Percentiles rank a stretch among this genome's conserved stretches.
Evolutionary conservation across 306 rosid species (phyloP).

Genomic region (Sphenostylis stenocarpa): DNA sequence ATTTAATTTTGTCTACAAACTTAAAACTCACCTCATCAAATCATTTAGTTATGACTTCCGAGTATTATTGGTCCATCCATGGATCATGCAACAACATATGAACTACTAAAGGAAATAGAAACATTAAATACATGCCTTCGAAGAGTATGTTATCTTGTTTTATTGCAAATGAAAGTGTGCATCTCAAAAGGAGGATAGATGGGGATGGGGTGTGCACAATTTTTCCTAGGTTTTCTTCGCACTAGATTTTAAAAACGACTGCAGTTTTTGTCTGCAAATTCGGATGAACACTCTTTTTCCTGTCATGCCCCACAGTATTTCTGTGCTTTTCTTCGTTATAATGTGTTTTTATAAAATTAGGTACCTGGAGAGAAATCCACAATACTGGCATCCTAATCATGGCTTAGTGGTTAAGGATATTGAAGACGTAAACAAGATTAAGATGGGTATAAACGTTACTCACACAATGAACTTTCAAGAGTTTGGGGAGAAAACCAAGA

Average conservation of each 20-base stretch:
- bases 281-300: not conserved
- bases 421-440: conserved; percentile 68
- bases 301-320: not conserved
- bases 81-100: not conserved
- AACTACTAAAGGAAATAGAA: not conserved
- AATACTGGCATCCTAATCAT: conserved; percentile 69
- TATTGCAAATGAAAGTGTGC: not conserved
- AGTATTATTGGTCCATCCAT: not conserved
- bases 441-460: conserved; percentile 52
- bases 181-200: not conserved
- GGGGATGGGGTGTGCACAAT: not conserved
- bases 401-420: conserved; percentile 62
- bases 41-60: not conserved
- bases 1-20: not conserved
- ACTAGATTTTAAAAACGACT: not conserved
- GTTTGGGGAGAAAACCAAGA: conserved; percentile 59
- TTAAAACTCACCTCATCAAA: conserved; percentile 5
- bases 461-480: conserved; percentile 95
- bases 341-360: conserved; percentile 39
- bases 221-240: not conserved
- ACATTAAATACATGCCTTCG: not conserved
- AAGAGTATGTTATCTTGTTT: not conserved
- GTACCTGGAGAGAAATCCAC: conserved; percentile 65
- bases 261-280: not conserved
- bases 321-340: conserved; percentile 5